Conservation (phyloP, 805 yeast species). For the Candida oleophila region DNA sequence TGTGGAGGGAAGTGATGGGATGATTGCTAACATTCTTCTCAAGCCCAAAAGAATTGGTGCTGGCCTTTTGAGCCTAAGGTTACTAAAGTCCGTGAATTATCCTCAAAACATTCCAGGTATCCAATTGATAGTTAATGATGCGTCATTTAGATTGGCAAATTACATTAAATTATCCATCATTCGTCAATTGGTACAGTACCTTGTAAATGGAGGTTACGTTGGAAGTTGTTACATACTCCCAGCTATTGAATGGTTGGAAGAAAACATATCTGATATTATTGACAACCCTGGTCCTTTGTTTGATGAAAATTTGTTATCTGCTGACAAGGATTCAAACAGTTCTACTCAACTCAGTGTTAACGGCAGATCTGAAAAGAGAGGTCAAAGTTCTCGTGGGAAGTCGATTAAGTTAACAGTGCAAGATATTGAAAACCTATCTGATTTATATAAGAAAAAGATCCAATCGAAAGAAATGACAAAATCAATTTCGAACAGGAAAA, state of each 20-base stretch:
- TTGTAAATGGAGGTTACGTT: constrained; percentile 42
- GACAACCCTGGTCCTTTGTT: constrained; percentile 73
- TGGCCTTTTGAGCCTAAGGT: constrained; percentile 20
- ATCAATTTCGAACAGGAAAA: constrained; percentile 44
- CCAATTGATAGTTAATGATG: constrained; percentile 41
- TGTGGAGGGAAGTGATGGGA: constrained; percentile 33
- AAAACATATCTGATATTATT: constrained; percentile 54
- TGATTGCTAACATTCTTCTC: constrained; percentile 13
- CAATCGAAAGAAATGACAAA: constrained; percentile 30
- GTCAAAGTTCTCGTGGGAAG: not conserved
- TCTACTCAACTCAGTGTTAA: not conserved
- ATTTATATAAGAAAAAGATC: constrained; percentile 24
- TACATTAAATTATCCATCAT: constrained; percentile 64
- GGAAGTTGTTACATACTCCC: constrained; percentile 73
- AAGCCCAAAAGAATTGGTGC: constrained; percentile 16
- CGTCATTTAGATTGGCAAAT: constrained; percentile 57
- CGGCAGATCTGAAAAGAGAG: not conserved
- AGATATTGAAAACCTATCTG: constrained; percentile 10
- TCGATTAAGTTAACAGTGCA: not conserved
- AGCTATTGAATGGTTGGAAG: constrained; percentile 77
- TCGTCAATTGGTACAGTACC: constrained; percentile 43
- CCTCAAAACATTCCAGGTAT: constrained; percentile 74
- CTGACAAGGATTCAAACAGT: not conserved
- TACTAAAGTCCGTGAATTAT: constrained; percentile 42
- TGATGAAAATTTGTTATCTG: constrained; percentile 10